Base-by-base conservation (phyloP, 2,329 filamentous ascomycete species). In the Exutisphaerella laricina region DNA sequence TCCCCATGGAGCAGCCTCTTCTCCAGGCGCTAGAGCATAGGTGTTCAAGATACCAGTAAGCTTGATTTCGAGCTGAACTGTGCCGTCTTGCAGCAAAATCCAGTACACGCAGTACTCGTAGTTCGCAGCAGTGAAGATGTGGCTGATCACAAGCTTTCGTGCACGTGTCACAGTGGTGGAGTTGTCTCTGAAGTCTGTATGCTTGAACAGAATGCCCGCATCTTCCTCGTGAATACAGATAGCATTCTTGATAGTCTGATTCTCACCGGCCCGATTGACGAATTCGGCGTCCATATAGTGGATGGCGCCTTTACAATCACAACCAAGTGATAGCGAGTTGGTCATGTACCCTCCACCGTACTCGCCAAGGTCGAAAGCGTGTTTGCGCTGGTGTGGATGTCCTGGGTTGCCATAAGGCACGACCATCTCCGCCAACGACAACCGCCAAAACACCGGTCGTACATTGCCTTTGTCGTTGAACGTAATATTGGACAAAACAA, bases 141-240 rank as follows among this genome's bases (percentile, higher is more conserved):
- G 88, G 52, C 88, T 88, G 53, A 96, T 75, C 60, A 95, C 76
- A 45, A 96, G 77, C 63, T 92, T 94, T 41, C 88, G 80, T 1
- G 82, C 88, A 18, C 89, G 82, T 0, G 88, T 95, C 4, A 94
- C 85, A 7, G 92, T 87, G 41, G 82, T 79, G 0, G 85, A 90
- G 31, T 92, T 84, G 60, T 96, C 89, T 26, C 89, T 79, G 77
- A 95, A 96, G 66, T 96, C 89, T 12, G 81, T 88, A 48, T 66
- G 63, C 70, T 96, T 96, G 78, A 94, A 95, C 1, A 95, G 72
- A 46, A 96, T 92, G 4, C 89, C 89, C 2, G 79, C 79, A 53
- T 96, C 89, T 68, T 96, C 89, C 64, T 96, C 89, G 66, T 96
- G 89, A 53, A 96, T 89, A 65, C 89, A 96, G 54, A 96, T 84